phyloP scores from a whole-genome alignment of 306 rosid genomes.

The Albizia julibrissin region DNA sequence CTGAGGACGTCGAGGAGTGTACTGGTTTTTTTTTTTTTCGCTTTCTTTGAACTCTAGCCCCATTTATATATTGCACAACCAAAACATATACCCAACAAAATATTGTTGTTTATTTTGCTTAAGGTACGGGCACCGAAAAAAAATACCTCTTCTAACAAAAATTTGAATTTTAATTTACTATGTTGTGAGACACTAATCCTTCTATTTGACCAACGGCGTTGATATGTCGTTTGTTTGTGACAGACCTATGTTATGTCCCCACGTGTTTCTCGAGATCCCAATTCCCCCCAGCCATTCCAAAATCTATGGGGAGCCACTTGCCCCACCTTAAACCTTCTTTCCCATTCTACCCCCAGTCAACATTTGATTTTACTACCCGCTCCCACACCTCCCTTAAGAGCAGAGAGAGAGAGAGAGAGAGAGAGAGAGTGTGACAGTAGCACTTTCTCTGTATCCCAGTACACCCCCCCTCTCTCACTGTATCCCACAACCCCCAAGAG shows the following conservation, averaged over 20 bases:
- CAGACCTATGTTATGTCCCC: slow-evolving; percentile 28
- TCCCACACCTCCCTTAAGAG: neutral
- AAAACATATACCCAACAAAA: too few species aligned
- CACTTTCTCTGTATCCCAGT: too few species aligned
- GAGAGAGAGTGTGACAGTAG: neutral
- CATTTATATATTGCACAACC: too few species aligned
- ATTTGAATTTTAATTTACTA: too few species aligned
- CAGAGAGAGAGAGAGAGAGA: neutral
- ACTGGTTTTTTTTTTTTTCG: too few species aligned
- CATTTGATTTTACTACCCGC: neutral
- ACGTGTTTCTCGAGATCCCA: slow-evolving; percentile 46
- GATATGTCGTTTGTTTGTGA: slow-evolving; percentile 38
- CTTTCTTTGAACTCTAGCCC: too few species aligned
- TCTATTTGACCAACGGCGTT: too few species aligned
- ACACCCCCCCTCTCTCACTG: neutral
- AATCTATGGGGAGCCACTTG: slow-evolving; percentile 3
- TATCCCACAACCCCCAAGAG: neutral
- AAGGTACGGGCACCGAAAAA: too few species aligned
- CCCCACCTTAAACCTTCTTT: neutral
- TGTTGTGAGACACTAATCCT: too few species aligned
- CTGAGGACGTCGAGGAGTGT: neutral
- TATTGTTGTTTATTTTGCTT: too few species aligned
- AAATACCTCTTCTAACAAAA: too few species aligned
- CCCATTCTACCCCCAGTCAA: neutral
- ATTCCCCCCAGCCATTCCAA: neutral